Evolutionary conservation across 805 yeast genomes (phyloP).

Genomic region (Candida fluviatilis): DNA sequence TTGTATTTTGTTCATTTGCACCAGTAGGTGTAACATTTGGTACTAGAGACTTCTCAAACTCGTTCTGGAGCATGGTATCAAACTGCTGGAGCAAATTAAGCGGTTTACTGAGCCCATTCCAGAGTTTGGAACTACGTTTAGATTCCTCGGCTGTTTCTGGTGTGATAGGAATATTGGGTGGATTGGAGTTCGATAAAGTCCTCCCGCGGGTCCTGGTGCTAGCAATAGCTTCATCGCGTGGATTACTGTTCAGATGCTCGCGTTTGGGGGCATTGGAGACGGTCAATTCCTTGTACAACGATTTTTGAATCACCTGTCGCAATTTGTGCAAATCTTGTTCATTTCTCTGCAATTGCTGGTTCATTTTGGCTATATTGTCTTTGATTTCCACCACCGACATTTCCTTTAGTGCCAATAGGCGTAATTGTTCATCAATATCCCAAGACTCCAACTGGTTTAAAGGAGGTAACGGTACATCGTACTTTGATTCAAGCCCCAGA

Average conservation of each 20-base stretch:
- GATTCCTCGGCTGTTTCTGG: not conserved
- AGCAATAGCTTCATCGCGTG: constrained; percentile 25
- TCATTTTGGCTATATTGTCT: constrained; percentile 46
- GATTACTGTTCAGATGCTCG: constrained; percentile 18
- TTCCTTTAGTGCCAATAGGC: constrained; percentile 65
- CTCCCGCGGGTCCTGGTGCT: constrained; percentile 24
- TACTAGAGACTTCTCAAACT: constrained; percentile 49
- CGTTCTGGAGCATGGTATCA: constrained; percentile 62
- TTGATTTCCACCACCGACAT: constrained; percentile 63
- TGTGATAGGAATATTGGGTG: not conserved
- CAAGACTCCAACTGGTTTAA: constrained; percentile 6
- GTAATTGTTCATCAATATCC: constrained; percentile 51
- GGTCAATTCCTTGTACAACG: constrained; percentile 39
- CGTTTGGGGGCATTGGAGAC: constrained; percentile 10
- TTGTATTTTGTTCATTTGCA: constrained; percentile 2
- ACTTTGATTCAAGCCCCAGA: constrained; percentile 19
- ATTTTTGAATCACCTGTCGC: constrained; percentile 43
- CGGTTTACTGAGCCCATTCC: constrained; percentile 46
- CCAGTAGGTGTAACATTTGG: constrained; percentile 6
- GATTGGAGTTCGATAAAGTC: constrained; percentile 10
- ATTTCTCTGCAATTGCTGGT: constrained; percentile 33
- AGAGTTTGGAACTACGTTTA: constrained; percentile 18
- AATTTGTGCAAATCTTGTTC: constrained; percentile 49
- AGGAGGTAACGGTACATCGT: constrained; percentile 30
- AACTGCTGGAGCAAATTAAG: constrained; percentile 60